Evolutionary conservation across 2,329 filamentous ascomycete genomes (phyloP).

Genomic region (Plenodomus tracheiphilus): DNA sequence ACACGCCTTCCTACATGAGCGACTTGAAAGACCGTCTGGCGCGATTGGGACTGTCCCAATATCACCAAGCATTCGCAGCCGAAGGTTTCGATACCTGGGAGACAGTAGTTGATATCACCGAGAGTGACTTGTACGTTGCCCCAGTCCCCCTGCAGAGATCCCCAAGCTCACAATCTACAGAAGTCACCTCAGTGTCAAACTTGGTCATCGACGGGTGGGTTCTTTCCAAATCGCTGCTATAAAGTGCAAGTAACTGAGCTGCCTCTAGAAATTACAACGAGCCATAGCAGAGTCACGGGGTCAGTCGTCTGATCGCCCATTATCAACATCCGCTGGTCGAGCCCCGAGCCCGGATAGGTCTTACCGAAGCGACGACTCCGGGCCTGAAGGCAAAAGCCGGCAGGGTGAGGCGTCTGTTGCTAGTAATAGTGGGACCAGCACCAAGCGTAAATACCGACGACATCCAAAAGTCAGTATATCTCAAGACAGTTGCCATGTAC

Average conservation of each 20-base stretch:
- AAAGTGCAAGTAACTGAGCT: constrained; percentile 5
- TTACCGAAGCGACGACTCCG: constrained; percentile 58
- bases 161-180: constrained; percentile 47
- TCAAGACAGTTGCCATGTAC: not conserved
- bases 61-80: constrained; percentile 71
- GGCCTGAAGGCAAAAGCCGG: constrained; percentile 53
- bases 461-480: constrained; percentile 68
- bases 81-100: constrained; percentile 88
- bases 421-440: constrained; percentile 25
- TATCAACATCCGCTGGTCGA: constrained; percentile 46
- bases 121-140: constrained; percentile 71
- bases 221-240: not conserved
- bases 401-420: constrained; percentile 48
- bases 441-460: constrained; percentile 75
- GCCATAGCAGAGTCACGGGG: constrained; percentile 76
- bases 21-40: constrained; percentile 68
- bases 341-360: constrained; percentile 58
- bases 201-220: constrained; percentile 77
- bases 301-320: constrained; percentile 42
- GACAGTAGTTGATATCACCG: constrained; percentile 79
- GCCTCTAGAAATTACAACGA: constrained; percentile 73
- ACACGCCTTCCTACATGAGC: constrained; percentile 57
- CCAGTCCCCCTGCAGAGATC: constrained; percentile 10
- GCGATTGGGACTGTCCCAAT: constrained; percentile 78
- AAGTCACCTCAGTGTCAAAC: constrained; percentile 74